A percentile compares a stretch with the other conserved stretches of the same genome.
Conservation (phyloP, 2,329 filamentous ascomycete genomes). For the Penicillium sp. region DNA sequence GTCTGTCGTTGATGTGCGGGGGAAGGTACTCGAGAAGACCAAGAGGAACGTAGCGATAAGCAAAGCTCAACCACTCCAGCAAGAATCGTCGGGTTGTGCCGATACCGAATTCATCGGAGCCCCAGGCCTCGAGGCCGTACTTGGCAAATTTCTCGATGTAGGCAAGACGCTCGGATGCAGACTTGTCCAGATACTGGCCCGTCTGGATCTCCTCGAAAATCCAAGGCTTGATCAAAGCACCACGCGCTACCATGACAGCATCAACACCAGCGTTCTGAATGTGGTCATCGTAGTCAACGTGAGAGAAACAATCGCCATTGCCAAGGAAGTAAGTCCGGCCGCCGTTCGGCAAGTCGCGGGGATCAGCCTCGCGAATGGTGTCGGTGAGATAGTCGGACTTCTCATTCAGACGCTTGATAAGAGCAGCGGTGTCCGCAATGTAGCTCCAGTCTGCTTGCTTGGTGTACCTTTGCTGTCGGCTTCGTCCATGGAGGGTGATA, state of each 20-base stretch:
- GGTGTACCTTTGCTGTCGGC: conserved; percentile 91
- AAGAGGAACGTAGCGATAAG: conserved; percentile 86
- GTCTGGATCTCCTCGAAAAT: conserved; percentile 93
- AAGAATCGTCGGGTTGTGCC: conserved; percentile 89
- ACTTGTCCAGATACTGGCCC: conserved; percentile 94
- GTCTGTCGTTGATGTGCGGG: conserved; percentile 83
- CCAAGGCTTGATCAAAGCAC: conserved; percentile 97
- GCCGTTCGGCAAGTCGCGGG: conserved; percentile 68
- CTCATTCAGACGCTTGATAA: conserved; percentile 78
- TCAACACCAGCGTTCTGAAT: conserved; percentile 79
- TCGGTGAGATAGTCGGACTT: conserved; percentile 69
- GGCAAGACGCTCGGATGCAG: conserved; percentile 77
- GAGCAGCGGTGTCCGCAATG: conserved; percentile 82
- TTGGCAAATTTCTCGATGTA: conserved; percentile 88
- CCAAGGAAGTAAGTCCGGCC: conserved; percentile 87
- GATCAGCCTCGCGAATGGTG: conserved; percentile 76
- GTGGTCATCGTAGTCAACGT: conserved; percentile 80
- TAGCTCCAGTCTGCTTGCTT: conserved; percentile 92
- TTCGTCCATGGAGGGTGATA: conserved; percentile 92
- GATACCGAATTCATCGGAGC: conserved; percentile 89
- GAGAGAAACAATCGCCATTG: conserved; percentile 95
- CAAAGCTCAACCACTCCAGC: conserved; percentile 93
- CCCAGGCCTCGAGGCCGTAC: conserved; percentile 93
- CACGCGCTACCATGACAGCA: conserved; percentile 95
- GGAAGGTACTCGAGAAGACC: conserved; percentile 87